Base-by-base conservation (phyloP, 2,329 filamentous ascomycete genomes). In the Colletotrichum tofieldiae region DNA sequence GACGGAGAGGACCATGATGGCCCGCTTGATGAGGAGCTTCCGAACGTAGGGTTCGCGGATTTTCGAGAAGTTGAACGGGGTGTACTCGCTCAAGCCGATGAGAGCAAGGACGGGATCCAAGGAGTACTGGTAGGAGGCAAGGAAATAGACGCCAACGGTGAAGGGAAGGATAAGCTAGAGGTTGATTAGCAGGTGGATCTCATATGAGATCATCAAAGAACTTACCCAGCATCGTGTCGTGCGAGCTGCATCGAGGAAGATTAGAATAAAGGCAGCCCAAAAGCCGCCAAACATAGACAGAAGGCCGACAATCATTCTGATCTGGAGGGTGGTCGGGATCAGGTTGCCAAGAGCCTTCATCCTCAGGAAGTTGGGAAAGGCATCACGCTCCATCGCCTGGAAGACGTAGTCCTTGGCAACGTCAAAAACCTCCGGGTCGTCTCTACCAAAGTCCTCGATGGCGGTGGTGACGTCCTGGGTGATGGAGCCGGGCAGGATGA, bases 321-420 rank as follows among this genome's bases (percentile, higher is more conserved):
- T 88, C 79, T 98, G 91, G 76, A 97, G 92, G 58, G 94, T 97
- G 20, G 96, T 91, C 3, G 96, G 96, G 37, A 99, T 96, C 18
- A 99, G 88, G 79, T 99, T 99, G 72, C 97, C 97, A 32, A 99
- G 87, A 3, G 96, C 96, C 84, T 98, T 98, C 84, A 94, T 94
- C 79, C 96, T 90, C 71, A 99, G 87, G 83, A 99, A 99, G 1
- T 96, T 96, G 0, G 97, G 96, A 81, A 98, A 99, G n/a, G 97
- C 96, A 84, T 99, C 96, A 67, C 97, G 91, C 84, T 99, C 97
- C 96, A 99, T 99, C 43, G 97, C 97, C 84, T 99, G 97, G 82
- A 98, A 99, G 74, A 98, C 96, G 81, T 98, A 99, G 84, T 99
- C 96, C 86, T 99, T 99, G 66, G 96, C 96, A 26, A 94, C 92